Evolutionary conservation across 2,329 filamentous ascomycete genomes (phyloP), one percentile per base, ranked within the genome.

Genomic region (Fusarium hainanense): DNA sequence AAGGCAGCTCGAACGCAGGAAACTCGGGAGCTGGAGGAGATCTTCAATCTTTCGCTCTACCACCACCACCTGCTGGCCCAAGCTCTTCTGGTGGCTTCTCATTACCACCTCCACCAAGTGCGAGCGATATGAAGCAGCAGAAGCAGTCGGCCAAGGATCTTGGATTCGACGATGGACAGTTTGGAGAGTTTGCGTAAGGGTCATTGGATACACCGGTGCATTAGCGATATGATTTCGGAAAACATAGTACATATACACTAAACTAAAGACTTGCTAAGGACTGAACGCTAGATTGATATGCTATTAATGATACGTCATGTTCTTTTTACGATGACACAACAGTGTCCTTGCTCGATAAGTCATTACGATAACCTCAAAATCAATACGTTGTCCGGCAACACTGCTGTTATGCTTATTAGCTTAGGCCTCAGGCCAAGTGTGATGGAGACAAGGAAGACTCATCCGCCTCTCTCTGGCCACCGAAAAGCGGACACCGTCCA

Each of bases 141-240:
- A 84, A 86, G 74, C 82, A 81, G 74, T 85, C 87, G 14, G 82
- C 85, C 7, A 83, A 90, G 75, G 90, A 93, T 62, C 75, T 95
- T 69, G 93, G 93, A 1, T 96, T 96, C 74, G 93, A 97, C 75
- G 92, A 97, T 77, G 93, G 93, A 3, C 91, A 95, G 76, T 94
- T 94, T 86, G 93, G 93, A 21, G 93, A 97, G 80, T 97, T 97
- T 81, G 87, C 86, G 49, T 89, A 41, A 34, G 37, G n/a, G 21
- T 28, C 21, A 30, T 44, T n/a, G 47, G 40, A 44, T 54, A 41
- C 50, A 64, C 44, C 44, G 58, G 55, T 63, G 57, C 54, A 71
- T 70, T 65, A 69, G 68, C 68, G 68, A 71, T 50, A 20, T 71
- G 48, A 56, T 56, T 70, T 71, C 44, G 21, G 41, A 32, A 60